Base-by-base conservation (phyloP, 129 eudicot genomes). In the Calendula officinalis region DNA sequence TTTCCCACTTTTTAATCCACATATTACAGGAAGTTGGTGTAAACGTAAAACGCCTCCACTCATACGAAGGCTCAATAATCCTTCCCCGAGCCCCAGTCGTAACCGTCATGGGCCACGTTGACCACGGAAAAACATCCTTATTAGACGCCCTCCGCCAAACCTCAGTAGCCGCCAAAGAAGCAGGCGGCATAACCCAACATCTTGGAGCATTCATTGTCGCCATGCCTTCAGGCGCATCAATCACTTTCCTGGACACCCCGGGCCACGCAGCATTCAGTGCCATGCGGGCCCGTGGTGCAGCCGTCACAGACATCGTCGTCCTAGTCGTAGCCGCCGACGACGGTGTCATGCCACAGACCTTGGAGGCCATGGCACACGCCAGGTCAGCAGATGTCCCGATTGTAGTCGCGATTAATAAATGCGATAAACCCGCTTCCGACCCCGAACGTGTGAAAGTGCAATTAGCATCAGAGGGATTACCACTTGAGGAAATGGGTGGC, bases 91-190 rank as follows among this genome's bases (percentile, higher is more conserved):
- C 94, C 10, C 88, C 98, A 3, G 96, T 91, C n/a, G 94, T 91
- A 37, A 91, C 96, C 22, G 98, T 91, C 42, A 87, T 87, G 98
- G 98, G 98, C 8, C 98, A 91, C 46, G 98, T 91, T 58, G 98
- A 91, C 80, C 98, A 91, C 54, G 98, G 96, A 1, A 91, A 91
- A 78, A 91, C 98, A 3, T 91, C 98, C 40, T 88, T 91, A 37
- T 61, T 91, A 57, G 97, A 91, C 67, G 96, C 98, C 16, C 75
- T 91, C 16, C 94, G 98, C 4, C 88, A 82, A 56, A 91, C 98
- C 7, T 87, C 98, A 4, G 80, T 91, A 53, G 96, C 94, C 3
- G 90, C 98, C 22, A 83, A 66, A 48, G 98, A 91, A 83, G 96
- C 96, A 16, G 95, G 98, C 3, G 96, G 98, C 66, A 91, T 91